Evolutionary conservation across 2,329 filamentous ascomycete species (phyloP).

Genomic region (Stagonosporopsis rhizophila): DNA sequence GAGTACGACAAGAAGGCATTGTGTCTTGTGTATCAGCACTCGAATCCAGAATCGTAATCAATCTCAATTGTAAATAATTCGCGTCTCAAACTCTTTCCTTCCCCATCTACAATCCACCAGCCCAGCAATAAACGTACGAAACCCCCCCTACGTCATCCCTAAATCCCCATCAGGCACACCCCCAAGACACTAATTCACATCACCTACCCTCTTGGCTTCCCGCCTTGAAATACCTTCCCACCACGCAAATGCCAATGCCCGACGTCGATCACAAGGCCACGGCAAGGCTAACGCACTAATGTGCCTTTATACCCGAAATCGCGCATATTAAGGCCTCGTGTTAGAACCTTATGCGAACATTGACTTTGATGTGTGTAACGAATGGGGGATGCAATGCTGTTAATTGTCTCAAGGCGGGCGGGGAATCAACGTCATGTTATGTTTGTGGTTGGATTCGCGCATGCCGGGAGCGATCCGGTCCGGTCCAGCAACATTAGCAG

Average conservation of each 20-base stretch:
- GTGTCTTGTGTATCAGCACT: not conserved
- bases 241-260: not conserved
- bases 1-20: too few relatives aligned
- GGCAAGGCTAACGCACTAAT: not conserved
- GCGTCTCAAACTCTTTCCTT: not conserved
- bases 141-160: not conserved
- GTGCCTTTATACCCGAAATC: not conserved
- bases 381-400: too few relatives aligned
- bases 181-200: not conserved
- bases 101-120: not conserved
- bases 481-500: too few relatives aligned
- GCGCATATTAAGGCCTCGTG: not conserved
- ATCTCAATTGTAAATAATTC: not conserved
- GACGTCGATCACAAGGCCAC: not conserved
- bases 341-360: not conserved
- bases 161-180: not conserved
- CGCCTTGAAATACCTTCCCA: not conserved
- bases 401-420: too few relatives aligned
- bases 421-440: not conserved
- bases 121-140: not conserved
- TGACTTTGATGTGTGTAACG: not conserved
- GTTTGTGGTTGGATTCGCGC: not conserved
- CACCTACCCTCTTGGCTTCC: not conserved
- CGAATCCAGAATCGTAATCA: not conserved
- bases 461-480: too few relatives aligned